phyloP scores from a whole-genome alignment of 306 rosid genomes.

The Trifolium pratense region DNA sequence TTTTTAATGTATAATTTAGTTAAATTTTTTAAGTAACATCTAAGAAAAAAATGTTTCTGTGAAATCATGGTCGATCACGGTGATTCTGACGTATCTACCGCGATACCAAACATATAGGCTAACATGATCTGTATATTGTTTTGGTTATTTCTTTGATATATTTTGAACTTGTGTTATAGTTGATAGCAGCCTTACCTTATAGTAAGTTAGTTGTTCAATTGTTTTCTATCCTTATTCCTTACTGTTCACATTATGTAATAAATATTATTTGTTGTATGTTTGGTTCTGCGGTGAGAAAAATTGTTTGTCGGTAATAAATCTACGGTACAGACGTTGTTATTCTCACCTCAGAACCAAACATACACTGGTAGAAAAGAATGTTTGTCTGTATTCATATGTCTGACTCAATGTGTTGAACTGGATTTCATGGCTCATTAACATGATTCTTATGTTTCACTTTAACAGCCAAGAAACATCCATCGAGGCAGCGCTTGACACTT shows the following conservation, averaged over 20 bases:
- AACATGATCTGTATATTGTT: constrained; percentile 14
- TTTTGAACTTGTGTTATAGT: background rate
- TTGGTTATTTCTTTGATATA: constrained; percentile 23
- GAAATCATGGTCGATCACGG: no score
- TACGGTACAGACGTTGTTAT: no score
- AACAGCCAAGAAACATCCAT: constrained; percentile 85
- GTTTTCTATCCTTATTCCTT: background rate
- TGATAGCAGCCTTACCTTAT: background rate
- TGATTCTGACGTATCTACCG: no score
- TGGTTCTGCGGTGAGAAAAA: no score
- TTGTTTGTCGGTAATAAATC: no score
- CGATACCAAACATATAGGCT: no score
- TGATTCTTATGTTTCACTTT: constrained; percentile 44
- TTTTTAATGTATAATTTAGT: background rate
- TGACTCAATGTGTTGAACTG: constrained; percentile 22
- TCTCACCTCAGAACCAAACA: no score
- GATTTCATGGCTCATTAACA: constrained; percentile 41
- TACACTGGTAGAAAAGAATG: background rate
- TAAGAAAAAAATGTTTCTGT: constrained; percentile 25
- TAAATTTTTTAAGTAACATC: constrained; percentile 1
- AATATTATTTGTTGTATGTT: no score
- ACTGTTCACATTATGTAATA: no score
- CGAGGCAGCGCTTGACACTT: constrained; percentile 91
- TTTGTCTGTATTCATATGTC: constrained; percentile 1
- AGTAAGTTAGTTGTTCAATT: constrained; percentile 5